Evolutionary conservation across 1,139 yeast species (phyloP).

Genomic region (Debaryomycetaceae sp.): DNA sequence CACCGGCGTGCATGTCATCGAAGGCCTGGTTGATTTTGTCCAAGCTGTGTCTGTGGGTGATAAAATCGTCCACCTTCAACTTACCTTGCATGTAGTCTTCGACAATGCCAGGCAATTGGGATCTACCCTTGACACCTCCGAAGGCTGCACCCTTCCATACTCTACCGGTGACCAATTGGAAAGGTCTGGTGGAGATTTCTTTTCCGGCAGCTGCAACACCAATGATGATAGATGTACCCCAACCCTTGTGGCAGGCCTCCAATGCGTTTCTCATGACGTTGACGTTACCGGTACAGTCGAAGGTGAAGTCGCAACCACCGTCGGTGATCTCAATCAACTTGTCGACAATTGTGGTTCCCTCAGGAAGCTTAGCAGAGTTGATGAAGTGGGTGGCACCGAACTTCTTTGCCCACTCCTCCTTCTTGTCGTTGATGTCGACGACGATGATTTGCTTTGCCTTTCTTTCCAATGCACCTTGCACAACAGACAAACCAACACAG

Average conservation of each 20-base stretch:
- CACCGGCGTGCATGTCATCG: constrained; percentile 92
- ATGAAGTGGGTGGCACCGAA: constrained; percentile 96
- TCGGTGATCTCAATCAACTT: constrained; percentile 87
- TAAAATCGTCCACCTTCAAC: constrained; percentile 90
- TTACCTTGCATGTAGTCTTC: constrained; percentile 80
- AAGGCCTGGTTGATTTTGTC: constrained; percentile 82
- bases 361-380: constrained; percentile 74
- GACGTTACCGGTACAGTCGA: constrained; percentile 97
- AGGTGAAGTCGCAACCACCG: constrained; percentile 94
- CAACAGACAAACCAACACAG: constrained; percentile 91
- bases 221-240: constrained; percentile 93
- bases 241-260: constrained; percentile 97
- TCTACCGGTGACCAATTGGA: constrained; percentile 98
- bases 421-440: constrained; percentile 79
- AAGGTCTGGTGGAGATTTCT: constrained; percentile 95
- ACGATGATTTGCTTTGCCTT: constrained; percentile 82
- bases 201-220: constrained; percentile 99
- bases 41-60: constrained; percentile 83
- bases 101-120: constrained; percentile 90
- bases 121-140: constrained; percentile 97
- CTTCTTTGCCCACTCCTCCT: constrained; percentile 79
- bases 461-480: constrained; percentile 87
- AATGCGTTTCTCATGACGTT: constrained; percentile 92
- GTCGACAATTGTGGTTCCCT: constrained; percentile 76
- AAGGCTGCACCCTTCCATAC: constrained; percentile 98